Evolutionary conservation across 164 flowering plant species (phyloP).

Genomic region (Vitis cinerea): DNA sequence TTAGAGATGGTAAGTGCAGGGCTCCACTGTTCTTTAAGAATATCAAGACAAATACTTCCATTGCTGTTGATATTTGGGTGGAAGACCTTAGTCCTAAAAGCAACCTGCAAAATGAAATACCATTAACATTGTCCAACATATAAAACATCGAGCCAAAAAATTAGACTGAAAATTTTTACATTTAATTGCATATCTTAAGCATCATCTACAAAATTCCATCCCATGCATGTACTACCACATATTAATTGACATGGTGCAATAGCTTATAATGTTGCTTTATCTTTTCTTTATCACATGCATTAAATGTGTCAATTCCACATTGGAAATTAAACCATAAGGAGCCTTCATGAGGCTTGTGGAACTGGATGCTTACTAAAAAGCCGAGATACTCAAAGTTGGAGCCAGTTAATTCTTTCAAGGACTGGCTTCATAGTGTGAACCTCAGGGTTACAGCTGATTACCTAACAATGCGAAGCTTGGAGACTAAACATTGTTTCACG

Average conservation of each 20-base stretch:
- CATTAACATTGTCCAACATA: background rate
- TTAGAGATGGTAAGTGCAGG: slow-evolving; percentile 33
- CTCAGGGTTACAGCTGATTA: too few relatives aligned
- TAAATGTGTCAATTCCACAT: background rate
- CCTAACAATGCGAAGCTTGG: too few relatives aligned
- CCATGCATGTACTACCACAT: too few relatives aligned
- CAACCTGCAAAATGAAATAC: slow-evolving; percentile 19
- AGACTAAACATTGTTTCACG: too few relatives aligned
- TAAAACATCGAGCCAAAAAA: background rate
- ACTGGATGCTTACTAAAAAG: too few relatives aligned
- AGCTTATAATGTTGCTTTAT: too few relatives aligned
- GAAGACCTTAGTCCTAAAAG: slow-evolving; percentile 35
- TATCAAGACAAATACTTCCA: slow-evolving; percentile 38
- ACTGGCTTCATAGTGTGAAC: too few relatives aligned
- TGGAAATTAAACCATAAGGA: background rate
- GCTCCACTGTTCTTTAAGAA: slow-evolving; percentile 36
- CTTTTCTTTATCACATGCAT: background rate
- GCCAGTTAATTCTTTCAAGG: too few relatives aligned
- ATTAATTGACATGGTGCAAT: too few relatives aligned
- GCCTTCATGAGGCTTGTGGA: too few relatives aligned
- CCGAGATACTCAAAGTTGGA: too few relatives aligned
- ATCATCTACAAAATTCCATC: background rate
- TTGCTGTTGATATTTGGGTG: slow-evolving; percentile 36
- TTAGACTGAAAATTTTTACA: background rate
- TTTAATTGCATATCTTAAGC: background rate